These are phyloP conservation scores for Ramaria rubella DNA, from an alignment of 768 basidiomycete genomes.

Conservation along the genomic window DNA sequence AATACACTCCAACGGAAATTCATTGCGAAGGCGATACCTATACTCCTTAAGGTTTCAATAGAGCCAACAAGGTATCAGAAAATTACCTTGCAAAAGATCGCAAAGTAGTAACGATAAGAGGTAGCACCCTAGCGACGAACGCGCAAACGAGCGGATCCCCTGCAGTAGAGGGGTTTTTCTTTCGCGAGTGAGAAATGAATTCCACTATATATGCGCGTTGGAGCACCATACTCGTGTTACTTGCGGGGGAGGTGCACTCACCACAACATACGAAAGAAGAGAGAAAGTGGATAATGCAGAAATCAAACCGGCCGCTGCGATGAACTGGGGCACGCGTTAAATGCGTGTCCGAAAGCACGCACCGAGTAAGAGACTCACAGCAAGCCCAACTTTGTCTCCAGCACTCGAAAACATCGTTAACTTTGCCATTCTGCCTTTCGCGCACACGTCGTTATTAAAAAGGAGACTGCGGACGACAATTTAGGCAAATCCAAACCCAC, in stretches of 20 bases:
- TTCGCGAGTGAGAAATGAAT: background rate
- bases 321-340: background rate
- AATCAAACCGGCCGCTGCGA: background rate
- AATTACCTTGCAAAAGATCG: constrained; percentile 8
- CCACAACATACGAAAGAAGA: background rate
- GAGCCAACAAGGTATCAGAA: background rate
- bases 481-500: no score
- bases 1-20: constrained; percentile 1
- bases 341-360: no score
- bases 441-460: no score
- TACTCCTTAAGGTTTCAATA: background rate
- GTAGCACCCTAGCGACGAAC: constrained; percentile 9
- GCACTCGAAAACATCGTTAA: background rate
- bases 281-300: background rate
- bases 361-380: background rate
- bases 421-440: background rate
- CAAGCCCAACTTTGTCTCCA: constrained; percentile 1
- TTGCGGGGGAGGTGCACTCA: background rate
- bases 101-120: constrained; percentile 7
- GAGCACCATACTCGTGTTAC: background rate
- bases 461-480: no score
- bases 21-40: constrained; percentile 1
- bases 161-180: background rate
- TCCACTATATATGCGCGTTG: background rate
- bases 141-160: constrained; percentile 5